phyloP scores from a whole-genome alignment of 768 basidiomycete species.

The Termitomyces sp. region DNA sequence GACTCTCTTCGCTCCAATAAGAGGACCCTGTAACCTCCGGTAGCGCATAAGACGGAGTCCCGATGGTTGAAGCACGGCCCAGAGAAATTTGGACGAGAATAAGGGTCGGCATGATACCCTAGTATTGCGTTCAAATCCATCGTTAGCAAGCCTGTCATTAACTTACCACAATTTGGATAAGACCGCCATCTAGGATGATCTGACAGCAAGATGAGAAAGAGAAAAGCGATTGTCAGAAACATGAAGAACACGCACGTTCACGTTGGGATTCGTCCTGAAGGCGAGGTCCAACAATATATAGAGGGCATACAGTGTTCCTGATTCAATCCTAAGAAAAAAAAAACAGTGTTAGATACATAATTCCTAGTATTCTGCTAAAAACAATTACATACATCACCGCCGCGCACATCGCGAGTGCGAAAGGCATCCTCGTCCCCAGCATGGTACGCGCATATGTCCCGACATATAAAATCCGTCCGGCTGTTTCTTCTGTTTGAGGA shows the following conservation, averaged over 20 bases:
- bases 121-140: background rate
- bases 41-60: background rate
- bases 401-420: constrained; percentile 27
- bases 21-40: background rate
- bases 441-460: constrained; percentile 21
- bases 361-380: too few relatives aligned
- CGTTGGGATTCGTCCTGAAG: constrained; percentile 19
- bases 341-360: too few relatives aligned
- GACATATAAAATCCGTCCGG: constrained; percentile 32
- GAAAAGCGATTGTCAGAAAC: constrained; percentile 15
- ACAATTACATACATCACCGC: constrained; percentile 28
- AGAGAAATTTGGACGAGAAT: constrained; percentile 14
- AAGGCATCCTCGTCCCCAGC: constrained; percentile 23
- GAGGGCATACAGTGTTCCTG: constrained; percentile 32
- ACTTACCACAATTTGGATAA: constrained; percentile 18
- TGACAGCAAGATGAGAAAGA: background rate
- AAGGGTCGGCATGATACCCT: constrained; percentile 19
- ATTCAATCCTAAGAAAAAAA: constrained; percentile 37
- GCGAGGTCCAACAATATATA: constrained; percentile 28
- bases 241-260: constrained; percentile 16
- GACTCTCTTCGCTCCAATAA: constrained; percentile 5
- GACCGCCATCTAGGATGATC: constrained; percentile 14
- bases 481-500: constrained; percentile 13
- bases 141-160: background rate
- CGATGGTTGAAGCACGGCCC: constrained; percentile 4